Base-by-base conservation (phyloP, 768 basidiomycete species). In the Tricholoma hemisulphureum region DNA sequence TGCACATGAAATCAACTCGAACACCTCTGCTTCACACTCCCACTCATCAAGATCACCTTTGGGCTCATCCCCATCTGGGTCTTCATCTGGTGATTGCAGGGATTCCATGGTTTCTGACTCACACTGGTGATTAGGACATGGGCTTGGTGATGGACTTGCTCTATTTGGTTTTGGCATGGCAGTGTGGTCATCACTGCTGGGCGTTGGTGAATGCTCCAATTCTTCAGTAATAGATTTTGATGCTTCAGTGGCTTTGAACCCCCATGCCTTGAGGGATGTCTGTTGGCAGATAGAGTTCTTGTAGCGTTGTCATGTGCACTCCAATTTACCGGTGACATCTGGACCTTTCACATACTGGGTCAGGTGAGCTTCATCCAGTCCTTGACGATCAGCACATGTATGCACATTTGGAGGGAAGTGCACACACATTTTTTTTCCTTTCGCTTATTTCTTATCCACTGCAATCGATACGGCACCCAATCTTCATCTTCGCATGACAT, bases 1-100 rank as follows among this genome's bases (percentile, higher is more conserved):
- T 41, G 24, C 16, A 35, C 53, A 31, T 59, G 28, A 32, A 66
- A 58, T 58, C 61, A 56, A 3, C 41, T 67, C 64, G 65, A 59
- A 65, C 37, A 11, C 46, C 31, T 58, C 55, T 51, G 18, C 20
- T 29, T 26, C n/a, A 24, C n/a, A 45, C 29, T 31, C 29, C 29
- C 29, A 31, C 29, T 31, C 41, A 8, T 45, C 18, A 45, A 18
- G 16, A 51, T 51, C 49, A 29, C 8, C 26, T 31, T 31, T 10
- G 10, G 10, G 29, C 6, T 31, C 29, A 31, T 31, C 10, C 29
- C 29, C 29, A 31, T 31, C 29, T 10, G 29, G 10, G 29, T 31
- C 29, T 31, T 31, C 29, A 31, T 31, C 29, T 31, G 10, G 6
- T 31, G 10, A 10, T 31, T 31, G 29, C 29, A 5, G 5, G 10